Percentiles rank a stretch among this genome's conserved stretches.
Conservation (phyloP, 768 basidiomycete species). For the Lactarius indigo region DNA sequence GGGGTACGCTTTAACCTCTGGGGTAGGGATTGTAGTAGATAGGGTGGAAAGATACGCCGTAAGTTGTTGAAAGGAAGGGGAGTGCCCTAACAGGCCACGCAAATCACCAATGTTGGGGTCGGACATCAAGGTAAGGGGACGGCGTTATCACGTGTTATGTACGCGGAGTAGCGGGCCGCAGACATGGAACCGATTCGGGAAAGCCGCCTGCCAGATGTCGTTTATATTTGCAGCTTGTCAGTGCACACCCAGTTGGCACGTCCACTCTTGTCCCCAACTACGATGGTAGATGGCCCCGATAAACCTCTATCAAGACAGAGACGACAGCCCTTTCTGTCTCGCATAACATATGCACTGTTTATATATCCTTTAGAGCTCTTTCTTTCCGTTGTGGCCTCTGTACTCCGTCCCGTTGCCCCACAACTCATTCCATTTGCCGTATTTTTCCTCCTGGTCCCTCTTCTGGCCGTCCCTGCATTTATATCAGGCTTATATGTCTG, state of each 20-base stretch:
- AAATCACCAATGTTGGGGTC: slow-evolving; percentile 18
- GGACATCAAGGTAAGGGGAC: background rate
- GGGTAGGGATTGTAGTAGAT: slow-evolving; percentile 31
- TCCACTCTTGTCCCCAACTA: background rate
- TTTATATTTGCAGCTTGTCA: background rate
- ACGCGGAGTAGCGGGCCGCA: background rate
- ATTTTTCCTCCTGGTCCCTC: slow-evolving; percentile 57
- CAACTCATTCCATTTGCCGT: slow-evolving; percentile 64
- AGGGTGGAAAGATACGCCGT: slow-evolving; percentile 40
- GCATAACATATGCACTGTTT: slow-evolving; percentile 5
- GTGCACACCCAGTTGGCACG: background rate
- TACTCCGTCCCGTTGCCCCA: slow-evolving; percentile 50
- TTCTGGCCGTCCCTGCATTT: slow-evolving; percentile 56
- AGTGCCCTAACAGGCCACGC: slow-evolving; percentile 46
- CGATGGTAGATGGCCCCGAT: slow-evolving; percentile 19
- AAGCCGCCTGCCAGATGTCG: background rate
- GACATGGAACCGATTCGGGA: background rate
- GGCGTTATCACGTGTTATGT: slow-evolving; percentile 4
- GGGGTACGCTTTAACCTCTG: slow-evolving; percentile 74
- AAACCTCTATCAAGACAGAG: slow-evolving; percentile 12
- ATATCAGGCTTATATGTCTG: slow-evolving; percentile 74
- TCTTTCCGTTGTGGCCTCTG: slow-evolving; percentile 28
- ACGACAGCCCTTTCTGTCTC: slow-evolving; percentile 8
- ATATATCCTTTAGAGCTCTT: slow-evolving; percentile 28
- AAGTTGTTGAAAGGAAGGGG: slow-evolving; percentile 47